Conservation (phyloP, 495 filamentous ascomycete genomes). For the Lepidopterella palustris region DNA sequence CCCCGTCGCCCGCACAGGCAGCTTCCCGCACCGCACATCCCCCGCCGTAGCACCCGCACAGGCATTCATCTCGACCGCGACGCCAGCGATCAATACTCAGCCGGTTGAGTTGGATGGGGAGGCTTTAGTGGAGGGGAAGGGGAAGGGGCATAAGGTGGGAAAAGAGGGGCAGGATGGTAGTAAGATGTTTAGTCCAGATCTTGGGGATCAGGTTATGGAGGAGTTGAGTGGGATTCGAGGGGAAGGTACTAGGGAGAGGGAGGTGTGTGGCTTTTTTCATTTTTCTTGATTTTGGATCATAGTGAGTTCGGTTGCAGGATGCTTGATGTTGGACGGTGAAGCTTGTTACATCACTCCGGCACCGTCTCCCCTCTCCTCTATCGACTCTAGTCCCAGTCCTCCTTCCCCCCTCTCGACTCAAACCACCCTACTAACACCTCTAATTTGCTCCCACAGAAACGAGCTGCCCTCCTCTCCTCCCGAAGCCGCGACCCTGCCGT, state of each 20-base stretch:
- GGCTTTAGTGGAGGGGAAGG: conserved; percentile 1
- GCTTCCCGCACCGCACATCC: conserved; percentile 27
- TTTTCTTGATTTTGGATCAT: background rate
- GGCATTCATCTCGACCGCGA: conserved; percentile 24
- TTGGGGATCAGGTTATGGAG: conserved; percentile 20
- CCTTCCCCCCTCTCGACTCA: background rate
- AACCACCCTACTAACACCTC: background rate
- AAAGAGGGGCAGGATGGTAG: background rate
- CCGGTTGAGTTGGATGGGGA: conserved; percentile 35
- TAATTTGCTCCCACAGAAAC: conserved; percentile 21
- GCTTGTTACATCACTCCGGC: too few species aligned
- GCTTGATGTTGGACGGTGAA: too few species aligned
- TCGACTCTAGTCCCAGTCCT: background rate
- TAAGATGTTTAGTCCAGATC: conserved; percentile 9
- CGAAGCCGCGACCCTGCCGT: conserved; percentile 34
- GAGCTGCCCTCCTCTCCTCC: conserved; percentile 24
- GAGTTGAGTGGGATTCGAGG: conserved; percentile 27
- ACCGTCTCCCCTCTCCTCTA: background rate
- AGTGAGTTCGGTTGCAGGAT: too few species aligned
- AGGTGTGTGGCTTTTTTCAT: conserved; percentile 16
- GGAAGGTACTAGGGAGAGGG: conserved; percentile 16
- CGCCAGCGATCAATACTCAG: conserved; percentile 30
- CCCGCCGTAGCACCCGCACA: conserved; percentile 9
- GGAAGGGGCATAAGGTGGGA: background rate
- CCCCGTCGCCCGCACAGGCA: conserved; percentile 3